phyloP scores from a whole-genome alignment of 2,329 filamentous ascomycete genomes.

The Colletotrichum melonis region DNA sequence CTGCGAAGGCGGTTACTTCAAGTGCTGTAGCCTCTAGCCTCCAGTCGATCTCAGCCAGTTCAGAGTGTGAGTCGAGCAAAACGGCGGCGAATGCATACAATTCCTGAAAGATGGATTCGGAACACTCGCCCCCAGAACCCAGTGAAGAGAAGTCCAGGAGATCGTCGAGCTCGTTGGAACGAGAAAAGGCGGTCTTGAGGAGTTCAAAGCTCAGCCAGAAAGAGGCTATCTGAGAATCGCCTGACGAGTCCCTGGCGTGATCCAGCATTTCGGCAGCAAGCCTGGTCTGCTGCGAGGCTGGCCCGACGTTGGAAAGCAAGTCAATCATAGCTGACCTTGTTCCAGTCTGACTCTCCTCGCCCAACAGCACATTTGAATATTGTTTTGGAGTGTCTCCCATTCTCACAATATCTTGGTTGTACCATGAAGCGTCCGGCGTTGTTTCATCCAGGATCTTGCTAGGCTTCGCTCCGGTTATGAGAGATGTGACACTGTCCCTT shows the following conservation, averaged over 20 bases:
- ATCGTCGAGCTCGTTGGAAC: conserved; percentile 69
- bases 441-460: conserved; percentile 47
- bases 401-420: conserved; percentile 42
- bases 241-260: conserved; percentile 67
- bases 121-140: conserved; percentile 49
- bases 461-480: conserved; percentile 49
- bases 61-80: conserved; percentile 66
- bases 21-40: conserved; percentile 81
- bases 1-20: conserved; percentile 82
- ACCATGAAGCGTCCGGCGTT: conserved; percentile 41
- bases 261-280: conserved; percentile 76
- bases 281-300: conserved; percentile 67
- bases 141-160: conserved; percentile 70
- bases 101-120: conserved; percentile 67
- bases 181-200: conserved; percentile 66
- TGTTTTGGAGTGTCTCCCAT: conserved; percentile 36
- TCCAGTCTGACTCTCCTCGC: conserved; percentile 73
- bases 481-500: conserved; percentile 75
- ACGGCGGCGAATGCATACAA: conserved; percentile 77
- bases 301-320: conserved; percentile 67
- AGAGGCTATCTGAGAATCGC: conserved; percentile 72
- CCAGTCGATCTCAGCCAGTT: conserved; percentile 70
- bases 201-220: conserved; percentile 86
- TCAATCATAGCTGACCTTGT: conserved; percentile 68
- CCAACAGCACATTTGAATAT: conserved; percentile 73